phyloP scores from a whole-genome alignment of 2,329 filamentous ascomycete species.

The Nannizzia gypsea region DNA sequence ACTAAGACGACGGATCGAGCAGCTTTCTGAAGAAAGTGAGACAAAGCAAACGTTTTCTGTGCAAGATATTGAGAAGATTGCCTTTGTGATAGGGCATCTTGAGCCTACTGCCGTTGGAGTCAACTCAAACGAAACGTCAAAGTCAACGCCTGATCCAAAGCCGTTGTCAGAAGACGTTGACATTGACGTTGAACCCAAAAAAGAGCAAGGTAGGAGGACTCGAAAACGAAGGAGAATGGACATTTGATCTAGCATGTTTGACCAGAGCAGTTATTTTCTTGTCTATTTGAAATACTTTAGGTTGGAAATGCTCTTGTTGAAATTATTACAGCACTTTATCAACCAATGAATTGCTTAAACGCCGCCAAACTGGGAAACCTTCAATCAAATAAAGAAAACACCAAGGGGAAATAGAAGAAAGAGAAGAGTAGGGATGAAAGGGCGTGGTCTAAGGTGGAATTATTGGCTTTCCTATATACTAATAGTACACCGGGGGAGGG shows the following conservation, averaged over 20 bases:
- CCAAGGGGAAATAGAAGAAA: neutral
- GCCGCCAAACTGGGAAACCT: too few relatives aligned
- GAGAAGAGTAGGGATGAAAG: neutral
- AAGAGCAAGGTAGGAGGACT: neutral
- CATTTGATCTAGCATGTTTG: neutral
- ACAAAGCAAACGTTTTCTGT: conserved; percentile 17
- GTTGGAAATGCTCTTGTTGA: neutral
- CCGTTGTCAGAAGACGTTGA: neutral
- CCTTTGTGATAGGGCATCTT: conserved; percentile 28
- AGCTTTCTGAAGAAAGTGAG: conserved; percentile 4
- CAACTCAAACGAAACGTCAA: neutral
- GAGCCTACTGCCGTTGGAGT: conserved; percentile 16
- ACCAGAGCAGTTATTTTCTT: neutral
- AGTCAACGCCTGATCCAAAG: neutral
- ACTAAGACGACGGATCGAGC: conserved; percentile 19
- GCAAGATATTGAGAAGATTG: conserved; percentile 27
- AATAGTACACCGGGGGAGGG: conserved; percentile 9
- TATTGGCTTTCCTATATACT: conserved; percentile 11
- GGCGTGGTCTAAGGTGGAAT: conserved; percentile 1
- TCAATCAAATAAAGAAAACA: neutral
- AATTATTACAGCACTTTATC: too few relatives aligned
- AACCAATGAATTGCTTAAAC: too few relatives aligned
- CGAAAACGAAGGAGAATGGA: neutral
- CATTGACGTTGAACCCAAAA: neutral
- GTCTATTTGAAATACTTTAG: neutral